These are phyloP conservation scores for Zea luxurians DNA, from an alignment of 176 grass and related monocot species.

Conservation along the genomic window DNA sequence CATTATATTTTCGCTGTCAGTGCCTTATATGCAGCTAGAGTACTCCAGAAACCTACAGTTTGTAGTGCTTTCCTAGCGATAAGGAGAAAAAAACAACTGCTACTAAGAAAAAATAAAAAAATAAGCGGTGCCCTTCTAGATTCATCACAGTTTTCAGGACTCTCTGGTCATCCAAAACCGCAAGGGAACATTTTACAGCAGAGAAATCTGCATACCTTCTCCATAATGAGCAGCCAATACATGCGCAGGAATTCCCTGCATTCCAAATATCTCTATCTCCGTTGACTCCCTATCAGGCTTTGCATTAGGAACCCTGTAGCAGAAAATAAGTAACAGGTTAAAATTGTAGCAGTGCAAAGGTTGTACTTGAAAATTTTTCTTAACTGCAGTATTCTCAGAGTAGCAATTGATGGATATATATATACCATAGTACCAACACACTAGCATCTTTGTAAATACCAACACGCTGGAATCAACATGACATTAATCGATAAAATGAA, in stretches of 20 bases:
- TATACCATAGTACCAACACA: not conserved
- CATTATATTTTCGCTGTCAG: not conserved
- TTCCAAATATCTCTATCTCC: conserved; percentile 99
- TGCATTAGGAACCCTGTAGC: conserved; percentile 87
- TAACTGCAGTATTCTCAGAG: not conserved
- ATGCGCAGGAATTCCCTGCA: conserved; percentile 96
- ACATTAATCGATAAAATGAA: not conserved
- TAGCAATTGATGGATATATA: not conserved
- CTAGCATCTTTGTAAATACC: not conserved
- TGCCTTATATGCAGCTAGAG: not conserved
- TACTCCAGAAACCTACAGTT: not conserved
- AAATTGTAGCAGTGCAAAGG: not conserved
- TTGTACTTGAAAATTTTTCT: not conserved
- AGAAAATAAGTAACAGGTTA: conserved; percentile 13
- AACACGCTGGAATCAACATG: not conserved
- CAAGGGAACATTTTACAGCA: not conserved
- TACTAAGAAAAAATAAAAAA: not conserved
- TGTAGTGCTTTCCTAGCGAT: not conserved
- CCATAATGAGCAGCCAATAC: conserved; percentile 95
- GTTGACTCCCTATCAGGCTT: conserved; percentile 92
- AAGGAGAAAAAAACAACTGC: not conserved
- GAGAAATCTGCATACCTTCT: conserved; percentile 57
- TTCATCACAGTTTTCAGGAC: not conserved
- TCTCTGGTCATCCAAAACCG: not conserved
- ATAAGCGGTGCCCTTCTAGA: not conserved